phyloP scores from a whole-genome alignment of 2,329 filamentous ascomycete species.

The Apiospora malaysiana region DNA sequence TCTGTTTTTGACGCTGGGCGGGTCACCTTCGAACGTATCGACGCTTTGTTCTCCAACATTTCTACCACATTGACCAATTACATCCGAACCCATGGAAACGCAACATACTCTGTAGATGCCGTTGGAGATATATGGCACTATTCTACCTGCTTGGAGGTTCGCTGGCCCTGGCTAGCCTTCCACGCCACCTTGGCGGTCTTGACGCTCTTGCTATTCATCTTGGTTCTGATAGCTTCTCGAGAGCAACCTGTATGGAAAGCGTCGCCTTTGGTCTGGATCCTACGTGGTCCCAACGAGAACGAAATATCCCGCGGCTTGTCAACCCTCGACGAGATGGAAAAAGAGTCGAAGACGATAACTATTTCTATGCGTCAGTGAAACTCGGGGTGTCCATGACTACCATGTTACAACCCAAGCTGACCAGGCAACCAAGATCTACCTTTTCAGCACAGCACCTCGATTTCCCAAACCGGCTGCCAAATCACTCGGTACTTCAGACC shows the following conservation, averaged over 20 bases:
- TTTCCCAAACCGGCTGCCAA: too few species aligned
- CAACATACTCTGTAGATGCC: neutral
- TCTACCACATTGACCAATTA: neutral
- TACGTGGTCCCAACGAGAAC: neutral
- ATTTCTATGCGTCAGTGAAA: neutral
- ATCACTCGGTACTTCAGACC: too few species aligned
- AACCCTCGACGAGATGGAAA: neutral
- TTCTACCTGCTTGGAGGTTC: neutral
- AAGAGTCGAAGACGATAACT: neutral
- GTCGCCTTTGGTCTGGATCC: slow-evolving; percentile 2
- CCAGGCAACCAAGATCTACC: too few species aligned
- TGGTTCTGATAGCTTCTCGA: neutral
- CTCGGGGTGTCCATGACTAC: too few species aligned
- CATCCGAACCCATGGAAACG: neutral
- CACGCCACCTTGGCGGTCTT: neutral
- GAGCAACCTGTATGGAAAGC: neutral
- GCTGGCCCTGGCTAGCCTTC: neutral
- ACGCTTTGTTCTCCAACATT: neutral
- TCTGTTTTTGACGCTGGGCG: slow-evolving; percentile 1
- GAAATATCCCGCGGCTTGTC: neutral
- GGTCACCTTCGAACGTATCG: neutral
- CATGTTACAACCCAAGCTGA: too few species aligned
- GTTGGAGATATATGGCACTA: neutral
- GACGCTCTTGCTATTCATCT: neutral
- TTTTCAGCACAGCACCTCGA: too few species aligned